Conservation (phyloP, 148 eudicot species). For the Dysphania ambrosioides region DNA sequence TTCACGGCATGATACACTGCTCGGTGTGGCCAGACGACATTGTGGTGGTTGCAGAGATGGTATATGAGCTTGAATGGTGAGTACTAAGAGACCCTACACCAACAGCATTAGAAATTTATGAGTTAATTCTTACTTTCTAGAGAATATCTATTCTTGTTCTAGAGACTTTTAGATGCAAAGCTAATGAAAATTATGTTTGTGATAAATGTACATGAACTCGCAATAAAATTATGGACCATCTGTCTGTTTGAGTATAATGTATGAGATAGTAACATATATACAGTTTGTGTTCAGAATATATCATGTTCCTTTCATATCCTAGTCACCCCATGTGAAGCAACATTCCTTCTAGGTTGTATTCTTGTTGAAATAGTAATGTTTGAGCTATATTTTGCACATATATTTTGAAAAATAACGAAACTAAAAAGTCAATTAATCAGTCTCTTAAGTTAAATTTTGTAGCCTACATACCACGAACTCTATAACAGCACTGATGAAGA, state of each 20-base stretch:
- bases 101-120: background rate
- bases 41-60: conserved; percentile 42
- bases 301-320: conserved; percentile 3
- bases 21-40: conserved; percentile 36
- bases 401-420: background rate
- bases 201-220: background rate
- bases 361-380: background rate
- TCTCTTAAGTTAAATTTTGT: background rate
- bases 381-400: background rate
- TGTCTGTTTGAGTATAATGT: background rate
- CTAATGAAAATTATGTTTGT: background rate
- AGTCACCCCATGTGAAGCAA: conserved; percentile 21
- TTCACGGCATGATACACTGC: conserved; percentile 30
- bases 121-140: background rate
- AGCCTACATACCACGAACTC: conserved; percentile 59
- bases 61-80: conserved; percentile 66
- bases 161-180: background rate
- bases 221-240: background rate
- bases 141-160: background rate
- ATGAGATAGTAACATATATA: background rate
- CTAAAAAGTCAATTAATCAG: background rate
- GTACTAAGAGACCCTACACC: conserved; percentile 70
- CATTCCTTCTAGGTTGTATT: background rate
- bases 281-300: background rate
- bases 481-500: conserved; percentile 55